Evolutionary conservation across 2,329 filamentous ascomycete species (phyloP), one percentile per base, ranked within the genome.

Genomic region (Xylariaceae sp.): DNA sequence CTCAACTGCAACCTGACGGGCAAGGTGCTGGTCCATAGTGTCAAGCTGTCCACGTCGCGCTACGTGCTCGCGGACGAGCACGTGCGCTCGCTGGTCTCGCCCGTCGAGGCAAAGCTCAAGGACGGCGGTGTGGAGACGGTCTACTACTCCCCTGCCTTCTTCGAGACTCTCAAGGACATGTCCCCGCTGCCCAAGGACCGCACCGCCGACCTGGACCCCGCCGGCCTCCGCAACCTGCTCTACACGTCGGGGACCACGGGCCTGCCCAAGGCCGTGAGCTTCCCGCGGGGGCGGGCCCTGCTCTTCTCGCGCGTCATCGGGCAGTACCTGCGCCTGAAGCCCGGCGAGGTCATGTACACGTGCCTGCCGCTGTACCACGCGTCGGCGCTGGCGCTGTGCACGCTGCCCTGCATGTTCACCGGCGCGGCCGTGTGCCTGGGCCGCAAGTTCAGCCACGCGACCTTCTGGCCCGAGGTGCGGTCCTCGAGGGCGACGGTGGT

Each of bases 201-300:
- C 34, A 69, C 78, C 16, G 60, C 63, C 2, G 63, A 62, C 3
- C 64, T 81, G 1, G 63, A 66, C 31, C 67, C 65, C 0, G 59
- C 66, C 6, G 77, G 69, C 46, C 73, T 80, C 0, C 66, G 75
- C 38, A 72, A 69, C 28, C 59, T 88, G 14, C 74, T 88, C 46
- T 88, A 86, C 59, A 89, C 85, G 0, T 77, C 79, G 38, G 84
- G 84, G 21, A 88, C 84, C 0, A 88, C 85, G 0, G 85, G 85
- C 5, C 62, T 85, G 47, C 83, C 85, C 5, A 89, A 89, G 58
- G 84, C 76, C 2, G 81, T 78, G 44, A 59, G 73, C 0, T 78
- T 83, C 45, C 71, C 72, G 14, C 70, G 74, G 2, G 35, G n/a
- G 53, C 34, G 67, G 56, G 9, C 43, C 43, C 18, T 60, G 38